These are phyloP conservation scores for Erysimum cheiranthoides DNA, from an alignment of 345 rosid genomes.

Conservation along the genomic window DNA sequence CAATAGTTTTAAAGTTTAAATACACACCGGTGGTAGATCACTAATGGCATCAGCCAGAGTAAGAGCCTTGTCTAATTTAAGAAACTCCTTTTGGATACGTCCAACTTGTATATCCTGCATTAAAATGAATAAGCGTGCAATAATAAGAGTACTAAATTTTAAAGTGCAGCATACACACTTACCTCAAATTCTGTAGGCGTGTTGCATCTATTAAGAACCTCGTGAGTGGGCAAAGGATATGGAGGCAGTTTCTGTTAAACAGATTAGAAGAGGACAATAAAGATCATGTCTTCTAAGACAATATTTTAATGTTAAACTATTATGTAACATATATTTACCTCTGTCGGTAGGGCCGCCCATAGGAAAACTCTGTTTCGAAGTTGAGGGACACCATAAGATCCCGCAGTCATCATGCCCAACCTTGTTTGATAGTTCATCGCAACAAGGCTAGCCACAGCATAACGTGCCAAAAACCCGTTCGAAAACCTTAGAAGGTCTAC, in stretches of 20 bases:
- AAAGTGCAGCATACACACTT: conserved; percentile 6
- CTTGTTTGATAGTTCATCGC: conserved; percentile 55
- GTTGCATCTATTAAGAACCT: conserved; percentile 31
- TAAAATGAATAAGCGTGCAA: conserved; percentile 4
- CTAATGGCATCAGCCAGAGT: conserved; percentile 52
- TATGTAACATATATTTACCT: conserved; percentile 40
- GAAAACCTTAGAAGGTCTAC: conserved; percentile 56
- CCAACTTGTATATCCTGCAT: conserved; percentile 48
- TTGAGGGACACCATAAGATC: conserved; percentile 60
- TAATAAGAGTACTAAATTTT: background rate
- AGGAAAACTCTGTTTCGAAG: conserved; percentile 51
- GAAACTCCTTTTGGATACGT: conserved; percentile 29
- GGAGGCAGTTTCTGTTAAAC: conserved; percentile 52
- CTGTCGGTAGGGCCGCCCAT: conserved; percentile 54
- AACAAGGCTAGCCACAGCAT: conserved; percentile 55
- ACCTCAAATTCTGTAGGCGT: conserved; percentile 54
- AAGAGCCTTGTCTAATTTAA: conserved; percentile 44
- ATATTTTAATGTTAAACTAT: background rate
- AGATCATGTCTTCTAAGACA: background rate
- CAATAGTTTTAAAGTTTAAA: background rate
- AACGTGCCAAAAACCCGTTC: conserved; percentile 47
- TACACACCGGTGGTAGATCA: conserved; percentile 52
- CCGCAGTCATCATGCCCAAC: conserved; percentile 56
- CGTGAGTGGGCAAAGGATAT: conserved; percentile 60
- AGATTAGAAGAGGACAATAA: conserved; percentile 17